phyloP scores from a whole-genome alignment of 345 rosid species.

The Erysimum cheiranthoides region DNA sequence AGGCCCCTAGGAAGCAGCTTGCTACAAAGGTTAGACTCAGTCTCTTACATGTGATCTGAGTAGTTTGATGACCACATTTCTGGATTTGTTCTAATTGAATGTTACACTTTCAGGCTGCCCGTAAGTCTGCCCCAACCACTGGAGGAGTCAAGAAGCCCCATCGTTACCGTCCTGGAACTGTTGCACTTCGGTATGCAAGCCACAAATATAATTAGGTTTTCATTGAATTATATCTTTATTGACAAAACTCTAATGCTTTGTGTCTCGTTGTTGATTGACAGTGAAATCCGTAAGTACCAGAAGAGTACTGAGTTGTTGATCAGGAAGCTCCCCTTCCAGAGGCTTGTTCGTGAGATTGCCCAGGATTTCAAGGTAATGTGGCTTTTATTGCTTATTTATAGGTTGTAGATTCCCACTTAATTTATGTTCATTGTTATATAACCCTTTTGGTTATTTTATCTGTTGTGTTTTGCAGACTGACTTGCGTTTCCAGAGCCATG shows the following conservation, averaged over 20 bases:
- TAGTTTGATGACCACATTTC: neutral
- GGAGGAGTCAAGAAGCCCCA: constrained; percentile 97
- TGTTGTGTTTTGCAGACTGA: constrained; percentile 57
- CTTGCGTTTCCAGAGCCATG: constrained; percentile 93
- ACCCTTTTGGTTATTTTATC: neutral
- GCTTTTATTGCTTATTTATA: no score
- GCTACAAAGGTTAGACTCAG: constrained; percentile 68
- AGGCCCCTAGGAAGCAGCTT: constrained; percentile 97
- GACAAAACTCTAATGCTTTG: neutral
- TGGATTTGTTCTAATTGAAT: neutral
- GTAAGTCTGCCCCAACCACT: constrained; percentile 95
- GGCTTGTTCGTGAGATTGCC: constrained; percentile 97
- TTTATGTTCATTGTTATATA: neutral
- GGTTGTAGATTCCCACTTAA: no score
- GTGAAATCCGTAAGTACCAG: constrained; percentile 97
- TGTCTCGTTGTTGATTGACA: neutral
- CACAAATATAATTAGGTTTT: no score
- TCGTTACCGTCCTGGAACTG: constrained; percentile 94
- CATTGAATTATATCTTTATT: neutral
- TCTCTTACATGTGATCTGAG: neutral
- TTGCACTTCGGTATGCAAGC: constrained; percentile 75
- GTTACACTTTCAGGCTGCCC: constrained; percentile 66
- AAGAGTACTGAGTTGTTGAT: constrained; percentile 95
- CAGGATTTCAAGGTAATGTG: constrained; percentile 72
- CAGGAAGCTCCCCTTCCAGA: constrained; percentile 94